Percentiles rank a stretch among this genome's conserved stretches.
Evolutionary conservation across 768 basidiomycete genomes (phyloP).

Genomic region (Hygrophorus russula): DNA sequence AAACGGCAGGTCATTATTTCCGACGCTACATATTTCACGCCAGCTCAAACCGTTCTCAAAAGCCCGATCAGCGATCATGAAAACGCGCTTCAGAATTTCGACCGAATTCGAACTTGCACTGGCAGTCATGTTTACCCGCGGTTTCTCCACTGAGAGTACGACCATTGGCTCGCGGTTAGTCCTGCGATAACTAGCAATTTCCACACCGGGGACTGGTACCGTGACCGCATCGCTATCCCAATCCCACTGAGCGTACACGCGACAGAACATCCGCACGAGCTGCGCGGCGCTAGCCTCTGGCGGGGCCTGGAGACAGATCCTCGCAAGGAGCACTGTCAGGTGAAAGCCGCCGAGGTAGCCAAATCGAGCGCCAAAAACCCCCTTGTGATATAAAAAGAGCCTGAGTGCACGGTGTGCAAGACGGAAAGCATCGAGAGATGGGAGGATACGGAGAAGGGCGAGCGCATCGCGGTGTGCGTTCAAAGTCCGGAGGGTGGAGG

Average conservation of each 20-base stretch:
- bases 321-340: constrained; percentile 1
- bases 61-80: neutral
- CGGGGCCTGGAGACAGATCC: neutral
- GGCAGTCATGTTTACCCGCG: constrained; percentile 4
- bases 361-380: constrained; percentile 4
- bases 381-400: constrained; percentile 1
- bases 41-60: neutral
- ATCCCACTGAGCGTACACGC: constrained; percentile 2
- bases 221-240: constrained; percentile 3
- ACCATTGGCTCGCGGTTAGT: constrained; percentile 4
- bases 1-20: neutral
- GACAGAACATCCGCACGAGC: constrained; percentile 2
- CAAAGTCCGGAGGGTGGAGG: constrained; percentile 1
- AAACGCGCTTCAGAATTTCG: neutral
- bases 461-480: constrained; percentile 4
- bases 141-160: constrained; percentile 3
- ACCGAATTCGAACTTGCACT: constrained; percentile 3
- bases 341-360: constrained; percentile 5
- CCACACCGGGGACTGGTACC: constrained; percentile 1
- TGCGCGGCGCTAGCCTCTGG: constrained; percentile 1
- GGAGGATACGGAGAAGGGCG: neutral
- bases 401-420: constrained; percentile 4
- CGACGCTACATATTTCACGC: neutral
- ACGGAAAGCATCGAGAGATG: constrained; percentile 2
- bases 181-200: neutral